Evolutionary conservation across 2,329 filamentous ascomycete species (phyloP).

Genomic region (Cytospora leucostoma): DNA sequence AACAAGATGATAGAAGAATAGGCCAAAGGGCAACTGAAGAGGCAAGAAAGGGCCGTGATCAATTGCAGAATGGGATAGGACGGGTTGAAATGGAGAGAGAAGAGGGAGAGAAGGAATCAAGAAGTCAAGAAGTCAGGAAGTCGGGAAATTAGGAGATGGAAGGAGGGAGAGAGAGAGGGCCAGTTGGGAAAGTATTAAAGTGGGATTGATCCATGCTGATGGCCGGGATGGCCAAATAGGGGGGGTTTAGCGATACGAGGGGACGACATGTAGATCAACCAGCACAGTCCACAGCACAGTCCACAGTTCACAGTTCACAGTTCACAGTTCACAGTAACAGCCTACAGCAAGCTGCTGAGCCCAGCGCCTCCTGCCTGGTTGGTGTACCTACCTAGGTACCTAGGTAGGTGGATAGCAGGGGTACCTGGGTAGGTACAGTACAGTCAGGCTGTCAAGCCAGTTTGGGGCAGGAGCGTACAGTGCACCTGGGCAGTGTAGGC

Average conservation of each 20-base stretch:
- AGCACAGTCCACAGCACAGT: no score
- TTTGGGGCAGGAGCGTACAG: not conserved
- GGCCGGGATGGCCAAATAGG: no score
- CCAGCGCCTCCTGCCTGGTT: no score
- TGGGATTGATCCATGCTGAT: not conserved
- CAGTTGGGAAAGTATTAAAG: not conserved
- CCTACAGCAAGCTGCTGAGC: no score
- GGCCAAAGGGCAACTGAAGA: constrained; percentile 23
- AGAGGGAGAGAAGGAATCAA: constrained; percentile 7
- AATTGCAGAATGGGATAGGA: constrained; percentile 16
- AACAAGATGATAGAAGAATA: constrained; percentile 15
- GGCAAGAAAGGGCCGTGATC: constrained; percentile 23
- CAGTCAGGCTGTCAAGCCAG: not conserved
- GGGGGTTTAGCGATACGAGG: no score
- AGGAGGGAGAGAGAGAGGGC: constrained; percentile 10
- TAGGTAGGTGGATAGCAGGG: not conserved
- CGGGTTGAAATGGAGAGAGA: constrained; percentile 1
- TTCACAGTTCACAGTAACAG: no score
- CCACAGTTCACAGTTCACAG: no score
- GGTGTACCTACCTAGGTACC: no score
- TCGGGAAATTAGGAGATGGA: constrained; percentile 5
- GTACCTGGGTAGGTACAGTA: not conserved
- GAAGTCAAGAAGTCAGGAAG: constrained; percentile 10
- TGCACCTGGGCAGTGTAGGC: not conserved
- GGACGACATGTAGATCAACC: no score